These are phyloP conservation scores for Rhodotorula sphaerocarpa DNA, from an alignment of 768 basidiomycete genomes.

Conservation along the genomic window DNA sequence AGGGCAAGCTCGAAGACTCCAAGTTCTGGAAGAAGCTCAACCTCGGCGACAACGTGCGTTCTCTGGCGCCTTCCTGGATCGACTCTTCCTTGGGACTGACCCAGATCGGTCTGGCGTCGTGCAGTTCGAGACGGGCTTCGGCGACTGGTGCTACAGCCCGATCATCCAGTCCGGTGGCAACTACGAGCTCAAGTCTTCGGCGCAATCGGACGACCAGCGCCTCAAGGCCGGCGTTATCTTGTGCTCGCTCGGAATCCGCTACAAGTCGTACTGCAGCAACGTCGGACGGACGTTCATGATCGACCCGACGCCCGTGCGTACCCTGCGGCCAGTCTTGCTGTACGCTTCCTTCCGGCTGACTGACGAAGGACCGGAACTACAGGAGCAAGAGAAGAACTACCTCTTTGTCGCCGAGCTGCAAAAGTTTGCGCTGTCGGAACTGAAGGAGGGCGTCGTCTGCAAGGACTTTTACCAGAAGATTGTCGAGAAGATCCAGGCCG, in stretches of 20 bases:
- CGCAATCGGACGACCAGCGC: slow-evolving; percentile 71
- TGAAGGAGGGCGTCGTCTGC: slow-evolving; percentile 68
- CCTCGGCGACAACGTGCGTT: slow-evolving; percentile 62
- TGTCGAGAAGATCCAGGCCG: slow-evolving; percentile 59
- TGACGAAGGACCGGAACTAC: no score
- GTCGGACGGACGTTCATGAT: slow-evolving; percentile 91
- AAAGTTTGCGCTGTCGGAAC: slow-evolving; percentile 59
- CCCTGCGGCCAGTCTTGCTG: neutral
- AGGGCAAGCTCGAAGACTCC: slow-evolving; percentile 85
- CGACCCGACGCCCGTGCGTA: slow-evolving; percentile 70
- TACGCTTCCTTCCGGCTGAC: neutral
- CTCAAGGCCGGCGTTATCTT: slow-evolving; percentile 82
- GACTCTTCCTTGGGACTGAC: neutral
- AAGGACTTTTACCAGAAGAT: slow-evolving; percentile 79
- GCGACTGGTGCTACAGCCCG: slow-evolving; percentile 89
- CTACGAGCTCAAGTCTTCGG: slow-evolving; percentile 80
- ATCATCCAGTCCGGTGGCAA: slow-evolving; percentile 90
- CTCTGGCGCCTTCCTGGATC: no score
- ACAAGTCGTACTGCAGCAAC: slow-evolving; percentile 86
- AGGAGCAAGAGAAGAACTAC: slow-evolving; percentile 91
- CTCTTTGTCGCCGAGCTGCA: slow-evolving; percentile 69
- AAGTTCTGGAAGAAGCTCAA: slow-evolving; percentile 73
- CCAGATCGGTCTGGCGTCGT: slow-evolving; percentile 3
- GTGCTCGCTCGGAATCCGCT: slow-evolving; percentile 77
- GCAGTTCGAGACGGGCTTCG: slow-evolving; percentile 78